Evolutionary conservation across 108 stramenopile species (phyloP), one percentile per base, ranked within the genome.

Genomic region (Skeletonema grethae): DNA sequence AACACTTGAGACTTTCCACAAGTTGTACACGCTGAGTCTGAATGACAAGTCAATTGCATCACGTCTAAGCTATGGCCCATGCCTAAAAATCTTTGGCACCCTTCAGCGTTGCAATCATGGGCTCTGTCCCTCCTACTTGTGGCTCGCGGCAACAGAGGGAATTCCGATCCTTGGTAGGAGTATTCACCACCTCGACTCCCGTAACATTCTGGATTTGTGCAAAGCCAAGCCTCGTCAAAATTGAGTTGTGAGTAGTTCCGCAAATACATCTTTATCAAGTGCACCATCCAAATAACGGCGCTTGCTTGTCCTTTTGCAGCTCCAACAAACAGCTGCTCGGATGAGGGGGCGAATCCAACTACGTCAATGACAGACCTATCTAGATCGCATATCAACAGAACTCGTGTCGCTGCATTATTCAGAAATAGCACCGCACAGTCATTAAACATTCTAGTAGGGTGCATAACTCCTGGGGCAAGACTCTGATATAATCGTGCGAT

Each of bases 21-120:
- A n/a, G 43, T 29, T 61, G 57, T 36, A 29, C 69, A 70, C 45
- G 46, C 18, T 48, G 46, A 20, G 45, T 28, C 25, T 28, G n/a
- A 59, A 0, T n/a, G 10, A 46, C 59, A 5, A 46, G 16, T 39
- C 39, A 61, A 46, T 29, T 70, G 25, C 59, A 70, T 70, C 8
- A 38, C 6, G 16, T 70, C 59, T 11, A 70, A 38, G 15, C 57
- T 38, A 7, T 70, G 69, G 2, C 69, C 69, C 1, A 20, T 31
- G 2, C 69, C 69, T n/a, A 70, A 30, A 22, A 70, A 70, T 45
- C 59, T 18, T 57, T 39, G 58, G 39, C 69, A 70, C n/a, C 69
- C 69, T 61, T 70, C 69, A 61, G 59, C 59, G 29, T 70, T 29
- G n/a, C 69, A 70, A 36, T 70, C 69, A 46, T 70, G 69, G 53